phyloP scores from a whole-genome alignment of 768 basidiomycete genomes.

The Wakefieldia striispora region DNA sequence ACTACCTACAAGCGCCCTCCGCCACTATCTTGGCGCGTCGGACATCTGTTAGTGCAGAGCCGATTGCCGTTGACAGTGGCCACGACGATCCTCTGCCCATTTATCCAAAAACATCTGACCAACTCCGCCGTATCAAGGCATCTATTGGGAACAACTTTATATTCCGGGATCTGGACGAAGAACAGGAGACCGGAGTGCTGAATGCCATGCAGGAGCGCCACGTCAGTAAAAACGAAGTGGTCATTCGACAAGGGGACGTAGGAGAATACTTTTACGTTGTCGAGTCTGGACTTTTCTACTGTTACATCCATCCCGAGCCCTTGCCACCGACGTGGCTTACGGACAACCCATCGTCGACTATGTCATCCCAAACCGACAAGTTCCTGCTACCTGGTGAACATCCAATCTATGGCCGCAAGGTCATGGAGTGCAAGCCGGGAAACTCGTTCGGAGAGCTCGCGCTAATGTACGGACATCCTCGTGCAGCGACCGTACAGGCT shows the following conservation, averaged over 20 bases:
- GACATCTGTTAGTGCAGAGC: constrained; percentile 94
- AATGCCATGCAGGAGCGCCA: constrained; percentile 92
- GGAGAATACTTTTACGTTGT: constrained; percentile 99
- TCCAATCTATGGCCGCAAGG: constrained; percentile 73
- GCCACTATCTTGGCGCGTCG: constrained; percentile 85
- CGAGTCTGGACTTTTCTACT: constrained; percentile 81
- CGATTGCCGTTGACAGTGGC: constrained; percentile 77
- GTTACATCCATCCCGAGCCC: constrained; percentile 73
- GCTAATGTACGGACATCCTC: constrained; percentile 96
- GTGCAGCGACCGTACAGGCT: constrained; percentile 91
- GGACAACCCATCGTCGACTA: constrained; percentile 38
- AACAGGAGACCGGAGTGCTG: constrained; percentile 89
- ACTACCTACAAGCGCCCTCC: constrained; percentile 71
- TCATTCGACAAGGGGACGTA: constrained; percentile 95
- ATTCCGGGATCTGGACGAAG: constrained; percentile 95
- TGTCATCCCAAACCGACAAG: constrained; percentile 46
- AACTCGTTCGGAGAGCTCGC: constrained; percentile 95
- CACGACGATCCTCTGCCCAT: constrained; percentile 68
- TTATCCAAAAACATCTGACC: constrained; percentile 77
- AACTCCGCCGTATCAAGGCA: constrained; percentile 81
- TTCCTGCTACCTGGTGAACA: constrained; percentile 66
- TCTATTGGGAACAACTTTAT: constrained; percentile 90
- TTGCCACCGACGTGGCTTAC: constrained; percentile 58
- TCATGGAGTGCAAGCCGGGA: constrained; percentile 81
- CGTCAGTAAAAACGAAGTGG: constrained; percentile 73